phyloP scores from a whole-genome alignment of 768 basidiomycete genomes.

The Coprinopsis marcescibilis region DNA sequence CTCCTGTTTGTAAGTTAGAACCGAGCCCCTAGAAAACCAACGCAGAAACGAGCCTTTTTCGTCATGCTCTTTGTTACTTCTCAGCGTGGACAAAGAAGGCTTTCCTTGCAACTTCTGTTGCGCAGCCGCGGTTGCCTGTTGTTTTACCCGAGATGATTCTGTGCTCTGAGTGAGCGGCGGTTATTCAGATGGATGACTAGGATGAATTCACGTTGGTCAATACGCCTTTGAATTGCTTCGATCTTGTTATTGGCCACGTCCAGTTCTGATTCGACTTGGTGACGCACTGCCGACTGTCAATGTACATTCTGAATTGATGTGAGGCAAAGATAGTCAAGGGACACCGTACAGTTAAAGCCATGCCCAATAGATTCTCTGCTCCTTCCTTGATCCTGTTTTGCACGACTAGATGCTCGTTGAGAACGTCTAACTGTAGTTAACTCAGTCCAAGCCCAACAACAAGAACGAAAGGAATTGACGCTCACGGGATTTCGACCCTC shows the following conservation, averaged over 20 bases:
- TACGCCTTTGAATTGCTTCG: conserved; percentile 50
- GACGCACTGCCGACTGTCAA: conserved; percentile 54
- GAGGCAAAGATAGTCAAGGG: conserved; percentile 5
- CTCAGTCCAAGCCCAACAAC: not conserved
- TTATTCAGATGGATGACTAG: not conserved
- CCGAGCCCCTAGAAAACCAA: not conserved
- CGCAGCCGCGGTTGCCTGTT: conserved; percentile 9
- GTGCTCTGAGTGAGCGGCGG: conserved; percentile 7
- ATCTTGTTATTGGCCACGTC: conserved; percentile 73
- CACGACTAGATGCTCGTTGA: conserved; percentile 64
- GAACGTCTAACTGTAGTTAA: conserved; percentile 49
- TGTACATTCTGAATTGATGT: conserved; percentile 1
- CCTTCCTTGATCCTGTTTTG: conserved; percentile 87
- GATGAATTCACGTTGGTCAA: conserved; percentile 44
- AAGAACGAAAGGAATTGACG: not conserved
- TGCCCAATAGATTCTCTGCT: conserved; percentile 82
- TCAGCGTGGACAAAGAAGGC: conserved; percentile 11
- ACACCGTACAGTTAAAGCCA: conserved; percentile 46
- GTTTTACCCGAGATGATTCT: conserved; percentile 7
- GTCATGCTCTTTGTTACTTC: conserved; percentile 19
- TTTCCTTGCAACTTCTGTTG: conserved; percentile 20
- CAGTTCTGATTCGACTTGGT: conserved; percentile 72
- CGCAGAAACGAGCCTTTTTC: conserved; percentile 34
- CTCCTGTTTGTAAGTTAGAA: conserved; percentile 17
- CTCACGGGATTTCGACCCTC: conserved; percentile 41